phyloP scores from a whole-genome alignment of 2,329 filamentous ascomycete species.

The Botrytis hyacinthi region DNA sequence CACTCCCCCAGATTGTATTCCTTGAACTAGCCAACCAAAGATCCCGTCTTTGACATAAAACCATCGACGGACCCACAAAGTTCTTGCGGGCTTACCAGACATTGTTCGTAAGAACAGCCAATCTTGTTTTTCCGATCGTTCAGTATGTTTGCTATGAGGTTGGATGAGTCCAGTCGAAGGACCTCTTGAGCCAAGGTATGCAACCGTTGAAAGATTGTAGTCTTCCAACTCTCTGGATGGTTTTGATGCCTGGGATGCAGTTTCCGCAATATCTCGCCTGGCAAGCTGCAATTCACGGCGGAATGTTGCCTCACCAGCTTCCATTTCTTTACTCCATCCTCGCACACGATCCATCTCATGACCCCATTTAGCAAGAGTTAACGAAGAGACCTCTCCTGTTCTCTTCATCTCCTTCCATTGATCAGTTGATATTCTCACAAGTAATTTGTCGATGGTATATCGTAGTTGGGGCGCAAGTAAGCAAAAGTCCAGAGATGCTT shows the following conservation, averaged over 20 bases:
- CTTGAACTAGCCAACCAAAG: slow-evolving; percentile 90
- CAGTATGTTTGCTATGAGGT: slow-evolving; percentile 52
- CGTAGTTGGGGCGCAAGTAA: slow-evolving; percentile 83
- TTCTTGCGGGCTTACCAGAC: slow-evolving; percentile 83
- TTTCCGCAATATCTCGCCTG: slow-evolving; percentile 78
- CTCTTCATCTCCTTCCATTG: slow-evolving; percentile 83
- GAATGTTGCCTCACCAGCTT: slow-evolving; percentile 80
- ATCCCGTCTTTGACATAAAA: slow-evolving; percentile 95
- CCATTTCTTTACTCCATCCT: slow-evolving; percentile 94
- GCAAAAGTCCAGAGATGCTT: slow-evolving; percentile 91
- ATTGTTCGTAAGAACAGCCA: slow-evolving; percentile 85
- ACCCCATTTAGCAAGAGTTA: slow-evolving; percentile 63
- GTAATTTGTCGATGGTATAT: slow-evolving; percentile 76
- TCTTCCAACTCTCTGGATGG: slow-evolving; percentile 92
- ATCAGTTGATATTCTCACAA: slow-evolving; percentile 81
- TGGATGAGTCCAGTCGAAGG: slow-evolving; percentile 54
- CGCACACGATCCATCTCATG: slow-evolving; percentile 86
- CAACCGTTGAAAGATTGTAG: slow-evolving; percentile 86
- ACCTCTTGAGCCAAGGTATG: slow-evolving; percentile 71
- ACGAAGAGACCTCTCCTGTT: slow-evolving; percentile 62
- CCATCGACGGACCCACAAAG: slow-evolving; percentile 89
- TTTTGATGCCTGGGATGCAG: slow-evolving; percentile 65
- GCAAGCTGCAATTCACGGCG: slow-evolving; percentile 76
- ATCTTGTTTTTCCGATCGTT: slow-evolving; percentile 74
- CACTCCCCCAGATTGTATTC: slow-evolving; percentile 74